Base-by-base conservation (phyloP, 2,329 filamentous ascomycete genomes). In the Allantophomopsis lycopodina region DNA sequence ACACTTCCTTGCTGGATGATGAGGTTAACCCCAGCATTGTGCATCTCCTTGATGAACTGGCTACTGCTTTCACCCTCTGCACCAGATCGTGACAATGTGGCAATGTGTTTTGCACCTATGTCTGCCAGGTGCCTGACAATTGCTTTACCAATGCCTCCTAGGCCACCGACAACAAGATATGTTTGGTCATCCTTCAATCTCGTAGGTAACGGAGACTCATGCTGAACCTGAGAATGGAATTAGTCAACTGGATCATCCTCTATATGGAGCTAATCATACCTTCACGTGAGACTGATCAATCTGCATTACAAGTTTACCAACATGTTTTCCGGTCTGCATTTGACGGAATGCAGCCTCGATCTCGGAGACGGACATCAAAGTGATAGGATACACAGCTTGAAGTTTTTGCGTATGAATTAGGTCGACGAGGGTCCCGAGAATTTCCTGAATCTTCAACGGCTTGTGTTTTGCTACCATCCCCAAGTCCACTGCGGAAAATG, bases 81-180 rank as follows among this genome's bases (percentile, higher is more conserved):
- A 11, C 42, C 48, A 40, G 41, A 46, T 34, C 47, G 38, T 5
- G 28, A 42, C 11, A 45, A 34, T 3, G 42, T 34, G 12, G 42
- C 32, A 12, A 50, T 31, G 23, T 48, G 34, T 32, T 42, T 42
- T 13, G 46, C 50, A 14, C 46, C 50, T 31, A 38, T 15, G 18
- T 32, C 28, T n/a, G 41, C 42, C 13, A 48, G 16, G 11, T 42
- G 40, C 5, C 40, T 20, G 12, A 41, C 42, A 1, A 50, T 18
- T 34, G 35, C 40, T 1, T 43, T 40, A 28, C 49, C 44, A 13
- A 50, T 18, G 18, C 49, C 50, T 11, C 44, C 44, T 3, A 51
- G 40, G 10, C 50, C 44, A 12, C 50, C 48, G 6, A 50, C 42
- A 20, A 52, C 42, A 4, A 52, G 36, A 36, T 50, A 51, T 1